A percentile compares a stretch with the other conserved stretches of the same genome.
Evolutionary conservation across 805 yeast species (phyloP).

Genomic region (Komagataella pastoris): DNA sequence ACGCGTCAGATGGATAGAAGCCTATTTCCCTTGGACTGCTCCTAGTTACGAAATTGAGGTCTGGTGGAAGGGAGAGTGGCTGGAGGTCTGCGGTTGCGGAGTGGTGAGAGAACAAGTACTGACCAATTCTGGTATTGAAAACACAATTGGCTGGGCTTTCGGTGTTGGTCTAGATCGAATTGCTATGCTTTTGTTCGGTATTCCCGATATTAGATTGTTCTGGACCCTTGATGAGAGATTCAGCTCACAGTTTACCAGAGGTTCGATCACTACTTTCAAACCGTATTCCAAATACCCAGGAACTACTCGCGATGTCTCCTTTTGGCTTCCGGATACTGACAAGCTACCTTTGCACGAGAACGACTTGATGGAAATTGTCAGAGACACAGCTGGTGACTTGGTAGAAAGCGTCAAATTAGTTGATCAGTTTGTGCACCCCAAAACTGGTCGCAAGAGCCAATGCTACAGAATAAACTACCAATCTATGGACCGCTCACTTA

Average conservation of each 20-base stretch:
- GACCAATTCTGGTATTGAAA: constrained; percentile 52
- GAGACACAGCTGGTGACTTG: constrained; percentile 73
- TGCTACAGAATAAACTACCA: constrained; percentile 90
- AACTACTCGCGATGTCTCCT: constrained; percentile 75
- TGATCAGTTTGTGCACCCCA: constrained; percentile 81
- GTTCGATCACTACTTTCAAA: constrained; percentile 55
- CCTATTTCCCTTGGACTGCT: constrained; percentile 95
- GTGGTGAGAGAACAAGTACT: constrained; percentile 71
- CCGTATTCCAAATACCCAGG: constrained; percentile 92
- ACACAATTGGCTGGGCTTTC: constrained; percentile 90
- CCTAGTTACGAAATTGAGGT: constrained; percentile 98
- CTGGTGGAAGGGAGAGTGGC: constrained; percentile 98
- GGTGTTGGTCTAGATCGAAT: constrained; percentile 92
- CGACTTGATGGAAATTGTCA: constrained; percentile 87
- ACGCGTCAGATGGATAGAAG: constrained; percentile 87
- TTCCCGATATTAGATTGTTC: constrained; percentile 88
- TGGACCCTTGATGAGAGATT: constrained; percentile 84
- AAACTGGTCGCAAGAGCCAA: constrained; percentile 60
- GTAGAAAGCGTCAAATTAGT: constrained; percentile 74
- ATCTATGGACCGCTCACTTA: constrained; percentile 87
- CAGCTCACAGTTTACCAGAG: constrained; percentile 51
- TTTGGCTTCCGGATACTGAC: constrained; percentile 54
- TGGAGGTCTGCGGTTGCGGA: constrained; percentile 95
- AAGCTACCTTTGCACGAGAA: constrained; percentile 51
- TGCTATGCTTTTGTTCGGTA: constrained; percentile 90